Base-by-base conservation (phyloP, 2,329 filamentous ascomycete genomes). In the Volutella citrinella region DNA sequence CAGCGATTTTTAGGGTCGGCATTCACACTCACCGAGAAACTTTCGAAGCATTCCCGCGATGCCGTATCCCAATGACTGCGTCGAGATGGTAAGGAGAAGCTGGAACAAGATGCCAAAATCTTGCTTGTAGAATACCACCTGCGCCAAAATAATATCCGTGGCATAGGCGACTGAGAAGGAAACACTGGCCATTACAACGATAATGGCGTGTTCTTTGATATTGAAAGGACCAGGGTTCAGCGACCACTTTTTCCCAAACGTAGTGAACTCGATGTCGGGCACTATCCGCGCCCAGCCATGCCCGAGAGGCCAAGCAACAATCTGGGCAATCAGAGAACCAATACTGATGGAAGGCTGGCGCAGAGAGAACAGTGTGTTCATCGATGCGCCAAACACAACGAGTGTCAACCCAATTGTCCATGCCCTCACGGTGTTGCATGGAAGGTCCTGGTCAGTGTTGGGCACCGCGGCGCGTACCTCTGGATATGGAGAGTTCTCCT, bases 91-190 rank as follows among this genome's bases (percentile, higher is more conserved):
- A 39, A 85, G 66, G 12, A 87, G 64, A 19, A 87, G 59, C 55
- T 86, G 79, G 52, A 83, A 87, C 2, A 66, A 44, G 43, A 84
- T 68, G 14, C 82, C 81, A 50, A 84, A 84, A 38, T 80, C 66
- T 48, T 85, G 74, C 54, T 82, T 78, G 55, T 88, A 88, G 49
- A 87, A 87, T 12, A 82, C 72, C 13, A 78, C 63, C 59, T 87
- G 82, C 0, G 83, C 83, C 3, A 87, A 66, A 27, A 89, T 74
- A 19, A 87, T 81, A 46, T 88, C 84, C 2, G 83, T 87, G 1
- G 82, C 82, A 48, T 88, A 88, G 5, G 82, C 80, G 6, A 73
- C 78, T 30, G 66, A 80, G 45, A 86, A 84, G 6, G 81, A 80
- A 6, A 85, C 80, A 52, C 83, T 78, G 12, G 84, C 82, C 78